phyloP scores from a whole-genome alignment of 495 filamentous ascomycete genomes.

The Stereocaulon alpinum region DNA sequence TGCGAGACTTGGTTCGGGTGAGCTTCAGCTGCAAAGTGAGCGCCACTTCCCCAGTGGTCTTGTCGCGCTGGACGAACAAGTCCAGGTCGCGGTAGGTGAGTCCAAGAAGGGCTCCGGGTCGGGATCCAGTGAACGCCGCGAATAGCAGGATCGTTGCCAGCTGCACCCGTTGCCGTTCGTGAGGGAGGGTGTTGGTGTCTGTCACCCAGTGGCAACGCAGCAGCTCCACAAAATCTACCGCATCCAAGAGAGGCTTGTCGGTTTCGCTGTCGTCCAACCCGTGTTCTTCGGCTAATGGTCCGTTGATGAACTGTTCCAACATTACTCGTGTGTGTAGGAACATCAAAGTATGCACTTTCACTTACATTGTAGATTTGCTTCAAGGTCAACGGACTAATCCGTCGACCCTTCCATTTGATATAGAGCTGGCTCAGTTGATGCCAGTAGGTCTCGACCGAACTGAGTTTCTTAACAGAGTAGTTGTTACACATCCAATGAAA shows the following conservation, averaged over 20 bases:
- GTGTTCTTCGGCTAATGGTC: conserved; percentile 3
- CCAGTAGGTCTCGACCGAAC: conserved; percentile 2
- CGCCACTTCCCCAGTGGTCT: conserved; percentile 6
- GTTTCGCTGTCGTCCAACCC: conserved; percentile 4
- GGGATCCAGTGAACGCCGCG: conserved; percentile 1
- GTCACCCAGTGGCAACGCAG: conserved; percentile 10
- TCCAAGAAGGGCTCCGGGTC: neutral
- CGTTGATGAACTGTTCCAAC: neutral
- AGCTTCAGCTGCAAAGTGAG: conserved; percentile 5
- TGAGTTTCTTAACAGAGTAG: conserved; percentile 12
- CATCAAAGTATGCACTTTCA: neutral
- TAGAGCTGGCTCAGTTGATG: conserved; percentile 12
- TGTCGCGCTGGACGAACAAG: conserved; percentile 13
- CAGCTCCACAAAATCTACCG: conserved; percentile 1
- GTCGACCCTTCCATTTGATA: conserved; percentile 1
- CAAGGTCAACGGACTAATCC: neutral
- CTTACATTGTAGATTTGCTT: conserved; percentile 5
- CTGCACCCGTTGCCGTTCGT: conserved; percentile 13
- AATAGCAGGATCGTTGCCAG: conserved; percentile 10
- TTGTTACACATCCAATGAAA: conserved; percentile 11
- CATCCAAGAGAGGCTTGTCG: conserved; percentile 12
- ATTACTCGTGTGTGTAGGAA: neutral
- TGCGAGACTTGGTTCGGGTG: conserved; percentile 6
- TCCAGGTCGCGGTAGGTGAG: conserved; percentile 11
- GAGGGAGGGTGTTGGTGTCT: conserved; percentile 10